Base-by-base conservation (phyloP, 2,329 filamentous ascomycete genomes). In the Fusarium goolgardi region DNA sequence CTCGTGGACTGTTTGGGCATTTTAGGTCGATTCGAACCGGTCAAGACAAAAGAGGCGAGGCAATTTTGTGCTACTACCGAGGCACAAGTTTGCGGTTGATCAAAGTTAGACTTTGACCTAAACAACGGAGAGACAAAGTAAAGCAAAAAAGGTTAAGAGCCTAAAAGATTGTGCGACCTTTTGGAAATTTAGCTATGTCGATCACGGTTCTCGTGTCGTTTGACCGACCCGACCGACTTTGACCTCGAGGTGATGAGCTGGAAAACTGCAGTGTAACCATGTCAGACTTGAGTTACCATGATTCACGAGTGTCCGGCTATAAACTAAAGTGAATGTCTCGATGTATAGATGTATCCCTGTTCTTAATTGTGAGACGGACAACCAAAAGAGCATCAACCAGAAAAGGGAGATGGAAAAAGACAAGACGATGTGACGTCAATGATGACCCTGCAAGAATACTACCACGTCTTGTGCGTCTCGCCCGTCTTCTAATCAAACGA, bases 171-270 rank as follows among this genome's bases (percentile, higher is more conserved):
- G 16, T 43, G 32, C 47, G 37, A 50, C 41, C n/a, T 56, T 53
- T 50, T n/a, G 52, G 44, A 56, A 63, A 59, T 39, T 59, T 63
- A 68, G 37, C 51, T 49, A 50, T 65, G 67, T 39, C 51, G 67
- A 70, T 70, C 67, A 34, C 34, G 21, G 57, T 51, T 50, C 49
- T 69, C 25, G 27, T 11, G 27, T 29, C 10, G 27, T 51, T 51
- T 56, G 59, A 63, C 51, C 29, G 40, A 55, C 41, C 41, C 39
- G 55, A 60, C 41, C 39, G 55, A 60, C 2, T 18, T n/a, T n/a
- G 2, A 20, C 16, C 27, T 49, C 15, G 16, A 15, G 4, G 4
- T 29, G 3, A 18, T 37, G 46, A 39, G 23, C 13, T 39, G 47
- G 39, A 16, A 43, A 21, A 20, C 40, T 45, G 58, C 57, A 58